phyloP scores from a whole-genome alignment of 352 stramenopile species.

The Pythium graminicola region DNA sequence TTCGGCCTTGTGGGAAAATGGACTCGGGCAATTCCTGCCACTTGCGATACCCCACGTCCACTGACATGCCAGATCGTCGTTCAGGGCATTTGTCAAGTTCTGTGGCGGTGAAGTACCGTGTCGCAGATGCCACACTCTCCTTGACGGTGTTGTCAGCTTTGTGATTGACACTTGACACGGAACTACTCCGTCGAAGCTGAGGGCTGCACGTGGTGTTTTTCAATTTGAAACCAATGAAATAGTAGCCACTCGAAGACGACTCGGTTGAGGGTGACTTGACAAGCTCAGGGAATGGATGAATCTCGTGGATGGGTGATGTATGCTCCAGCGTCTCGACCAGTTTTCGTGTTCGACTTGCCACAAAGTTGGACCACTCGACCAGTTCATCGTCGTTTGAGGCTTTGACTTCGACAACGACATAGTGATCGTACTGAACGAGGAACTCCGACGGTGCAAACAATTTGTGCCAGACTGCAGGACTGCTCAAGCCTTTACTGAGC shows the following conservation, averaged over 20 bases:
- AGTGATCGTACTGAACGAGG: slow-evolving; percentile 78
- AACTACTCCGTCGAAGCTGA: neutral
- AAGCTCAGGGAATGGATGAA: slow-evolving; percentile 71
- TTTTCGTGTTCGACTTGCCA: slow-evolving; percentile 76
- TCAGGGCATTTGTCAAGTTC: slow-evolving; percentile 53
- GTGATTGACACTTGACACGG: neutral
- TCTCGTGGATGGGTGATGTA: slow-evolving; percentile 41
- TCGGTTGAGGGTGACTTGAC: slow-evolving; percentile 23
- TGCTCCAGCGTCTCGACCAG: slow-evolving; percentile 78
- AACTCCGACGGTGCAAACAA: slow-evolving; percentile 75
- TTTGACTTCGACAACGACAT: slow-evolving; percentile 58
- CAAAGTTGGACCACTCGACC: slow-evolving; percentile 65
- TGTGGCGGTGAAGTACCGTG: slow-evolving; percentile 76
- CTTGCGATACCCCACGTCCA: slow-evolving; percentile 45
- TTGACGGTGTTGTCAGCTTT: slow-evolving; percentile 23
- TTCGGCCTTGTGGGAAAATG: slow-evolving; percentile 53
- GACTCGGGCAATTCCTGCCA: slow-evolving; percentile 66
- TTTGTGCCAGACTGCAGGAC: slow-evolving; percentile 62
- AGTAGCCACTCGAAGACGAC: slow-evolving; percentile 35
- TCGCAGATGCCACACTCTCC: slow-evolving; percentile 43
- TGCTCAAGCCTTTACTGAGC: slow-evolving; percentile 47
- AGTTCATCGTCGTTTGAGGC: slow-evolving; percentile 52
- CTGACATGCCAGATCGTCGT: slow-evolving; percentile 51
- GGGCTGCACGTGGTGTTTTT: slow-evolving; percentile 6
- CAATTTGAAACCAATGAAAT: slow-evolving; percentile 67